Base-by-base conservation (phyloP, 2,329 filamentous ascomycete species). In the Hypoxylon sp. region DNA sequence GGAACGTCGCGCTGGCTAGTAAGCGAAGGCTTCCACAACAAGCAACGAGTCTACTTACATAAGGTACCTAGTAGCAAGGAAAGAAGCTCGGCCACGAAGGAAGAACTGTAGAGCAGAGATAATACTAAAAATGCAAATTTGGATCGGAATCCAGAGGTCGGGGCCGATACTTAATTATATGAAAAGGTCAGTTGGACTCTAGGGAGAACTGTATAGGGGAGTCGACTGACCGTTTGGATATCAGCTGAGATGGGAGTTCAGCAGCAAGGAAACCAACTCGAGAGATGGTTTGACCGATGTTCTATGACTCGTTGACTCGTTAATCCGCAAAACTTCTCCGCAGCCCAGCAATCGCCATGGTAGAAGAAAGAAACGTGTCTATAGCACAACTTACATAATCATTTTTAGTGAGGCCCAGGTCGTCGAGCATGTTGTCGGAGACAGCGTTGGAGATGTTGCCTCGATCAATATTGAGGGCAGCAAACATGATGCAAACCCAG, bases 1-100 rank as follows among this genome's bases (percentile, higher is more conserved):
- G 78, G 65, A 79, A 82, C 5, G 78, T 79, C 30, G 79, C 84
- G 70, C 75, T 76, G 38, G 19, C 71, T 73, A 43, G 30, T 74
- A 14, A 72, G 67, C 45, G 10, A 60, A 25, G 19, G 32, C 10
- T 41, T 32, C 3, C n/a, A 49, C 14, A 4, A 32, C 14, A 14
- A 32, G 7, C 14, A 13, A 34, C 50, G 41, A 41, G 21, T 30
- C 10, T 41, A 74, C 75, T 72, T 43, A 74, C 74, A 76, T 74
- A n/a, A 79, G 57, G 62, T 77, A 79, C 55, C 77, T 67, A 11
- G 74, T 76, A 0, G 76, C 77, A 3, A 79, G 71, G 48, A 79
- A 79, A 2, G 76, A 79, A 13, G 74, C 75, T 11, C 76, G 72
- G 23, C 71, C 68, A 23, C 60, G 60, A 32, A 75, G 63, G 60